Base-by-base conservation (phyloP, 345 rosid species). In the Schrenkiella parvula region DNA sequence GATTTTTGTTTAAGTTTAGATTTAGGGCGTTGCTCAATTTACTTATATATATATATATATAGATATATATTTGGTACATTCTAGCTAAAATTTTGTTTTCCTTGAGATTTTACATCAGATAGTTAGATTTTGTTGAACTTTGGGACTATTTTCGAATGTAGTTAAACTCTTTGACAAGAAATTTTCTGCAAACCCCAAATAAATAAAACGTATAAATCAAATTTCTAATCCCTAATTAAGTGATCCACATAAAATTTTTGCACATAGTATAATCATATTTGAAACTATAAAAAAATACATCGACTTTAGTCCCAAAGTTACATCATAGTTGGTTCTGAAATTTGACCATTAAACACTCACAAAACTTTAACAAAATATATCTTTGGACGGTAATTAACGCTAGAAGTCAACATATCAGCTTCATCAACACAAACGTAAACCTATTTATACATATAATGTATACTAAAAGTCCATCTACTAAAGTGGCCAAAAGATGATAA, bases 401-500 rank as follows among this genome's bases (percentile, higher is more conserved):
- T 66, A 38, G 26, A 39, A 15, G 37, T 44, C 18, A 69, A 34
- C 55, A 57, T n/a, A n/a, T 57, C 47, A 70, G 55, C 9, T 42
- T 70, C 47, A 70, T 46, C 65, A n/a, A 58, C 11, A 5, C 18
- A 57, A 44, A 57, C 57, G 26, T 46, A 38, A 38, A 23, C 47
- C 56, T 44, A 44, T 3, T 2, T 70, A 32, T 23, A 46, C 57
- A 46, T 68, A 31, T 70, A 44, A 9, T 32, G 35, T 0, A 58
- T 46, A 70, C 58, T 23, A 46, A 32, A 58, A 47, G 18, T 15
- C 46, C 47, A 70, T 57, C 57, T 15, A 57, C 57, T n/a, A 69
- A 11, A 44, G 47, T 15, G 50, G 39, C 66, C n/a, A 35, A n/a
- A 68, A 23, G 31, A 42, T 28, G 11, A 38, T 65, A 25, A 22